Evolutionary conservation across 2,329 filamentous ascomycete genomes (phyloP).

Genomic region (Scolecobasidium constrictum): DNA sequence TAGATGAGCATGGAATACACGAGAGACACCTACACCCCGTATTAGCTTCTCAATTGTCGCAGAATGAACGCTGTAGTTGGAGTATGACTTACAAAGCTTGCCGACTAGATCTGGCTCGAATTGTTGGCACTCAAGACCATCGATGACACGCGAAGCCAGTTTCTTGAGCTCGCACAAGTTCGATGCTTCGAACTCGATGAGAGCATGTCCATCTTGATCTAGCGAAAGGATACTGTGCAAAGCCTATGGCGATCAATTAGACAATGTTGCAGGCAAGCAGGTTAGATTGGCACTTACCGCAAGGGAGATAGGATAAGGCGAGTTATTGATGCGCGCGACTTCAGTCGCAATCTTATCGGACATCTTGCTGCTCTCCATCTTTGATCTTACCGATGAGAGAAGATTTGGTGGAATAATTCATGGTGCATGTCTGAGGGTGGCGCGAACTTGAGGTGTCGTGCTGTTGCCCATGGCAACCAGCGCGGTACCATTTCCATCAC

Average conservation of each 20-base stretch:
- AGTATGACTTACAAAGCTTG: background rate
- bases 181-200: background rate
- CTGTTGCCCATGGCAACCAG: too few relatives aligned
- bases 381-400: too few relatives aligned
- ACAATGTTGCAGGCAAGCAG: too few relatives aligned
- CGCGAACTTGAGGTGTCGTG: too few relatives aligned
- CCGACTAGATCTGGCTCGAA: background rate
- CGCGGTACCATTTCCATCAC: too few relatives aligned
- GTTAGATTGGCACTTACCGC: conserved; percentile 35
- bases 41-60: too few relatives aligned
- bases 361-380: too few relatives aligned
- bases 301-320: conserved; percentile 39
- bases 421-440: too few relatives aligned
- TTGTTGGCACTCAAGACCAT: background rate
- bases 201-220: background rate
- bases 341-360: conserved; percentile 23
- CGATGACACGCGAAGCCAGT: background rate
- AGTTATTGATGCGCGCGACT: conserved; percentile 35
- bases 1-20: too few relatives aligned
- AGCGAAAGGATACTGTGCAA: background rate
- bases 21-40: too few relatives aligned
- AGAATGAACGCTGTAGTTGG: too few relatives aligned
- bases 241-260: conserved; percentile 4
- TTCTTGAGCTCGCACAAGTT: conserved; percentile 6
- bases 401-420: too few relatives aligned